A percentile compares a stretch with the other conserved stretches of the same genome.
Evolutionary conservation across 352 stramenopile species (phyloP).

Genomic region (Phytophthora sp.): DNA sequence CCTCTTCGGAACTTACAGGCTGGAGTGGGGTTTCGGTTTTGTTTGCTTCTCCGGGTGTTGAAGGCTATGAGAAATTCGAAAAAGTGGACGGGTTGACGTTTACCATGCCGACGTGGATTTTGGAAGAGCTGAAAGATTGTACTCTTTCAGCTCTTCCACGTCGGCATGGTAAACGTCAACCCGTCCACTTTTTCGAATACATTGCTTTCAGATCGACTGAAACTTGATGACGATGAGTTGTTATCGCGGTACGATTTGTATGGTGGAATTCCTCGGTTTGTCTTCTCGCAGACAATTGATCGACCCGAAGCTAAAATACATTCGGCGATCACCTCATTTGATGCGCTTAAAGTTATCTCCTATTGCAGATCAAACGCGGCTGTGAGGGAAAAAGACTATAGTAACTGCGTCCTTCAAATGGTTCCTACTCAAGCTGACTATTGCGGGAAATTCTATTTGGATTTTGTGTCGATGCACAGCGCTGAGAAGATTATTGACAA

Average conservation of each 20-base stretch:
- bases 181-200: too few relatives aligned
- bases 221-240: conserved; percentile 36
- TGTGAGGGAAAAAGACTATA: neutral
- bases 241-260: conserved; percentile 65
- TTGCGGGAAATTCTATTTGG: neutral
- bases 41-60: conserved; percentile 8
- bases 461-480: conserved; percentile 3
- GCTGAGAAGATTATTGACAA: neutral
- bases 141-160: too few relatives aligned
- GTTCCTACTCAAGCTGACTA: neutral
- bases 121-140: conserved; percentile 2
- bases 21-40: conserved; percentile 19
- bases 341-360: neutral
- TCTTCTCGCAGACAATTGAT: too few relatives aligned
- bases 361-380: neutral
- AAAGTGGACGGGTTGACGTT: neutral
- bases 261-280: conserved; percentile 32
- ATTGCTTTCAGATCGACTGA: neutral
- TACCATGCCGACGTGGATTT: conserved; percentile 2
- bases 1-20: neutral
- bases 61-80: neutral
- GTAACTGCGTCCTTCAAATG: conserved; percentile 4
- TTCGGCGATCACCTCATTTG: neutral
- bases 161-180: too few relatives aligned
- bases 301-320: too few relatives aligned